phyloP scores from a whole-genome alignment of 2,329 filamentous ascomycete genomes.

The Tolypocladium guangdongense region DNA sequence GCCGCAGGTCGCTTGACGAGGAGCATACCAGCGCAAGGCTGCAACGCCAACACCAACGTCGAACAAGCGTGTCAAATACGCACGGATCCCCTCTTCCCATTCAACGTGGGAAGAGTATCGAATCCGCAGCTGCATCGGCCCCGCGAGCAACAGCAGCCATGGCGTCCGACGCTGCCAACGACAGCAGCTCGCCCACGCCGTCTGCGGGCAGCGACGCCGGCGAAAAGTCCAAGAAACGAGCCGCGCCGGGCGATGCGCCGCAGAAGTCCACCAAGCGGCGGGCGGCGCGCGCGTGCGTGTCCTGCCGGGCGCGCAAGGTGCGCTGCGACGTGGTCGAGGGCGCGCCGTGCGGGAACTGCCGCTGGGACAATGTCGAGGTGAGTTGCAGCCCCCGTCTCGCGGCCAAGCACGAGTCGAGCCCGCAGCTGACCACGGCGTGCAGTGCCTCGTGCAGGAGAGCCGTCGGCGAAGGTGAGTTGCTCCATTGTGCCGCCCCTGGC shows the following conservation, averaged over 20 bases:
- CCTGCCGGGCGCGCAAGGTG: conserved; percentile 81
- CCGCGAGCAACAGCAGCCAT: conserved; percentile 5
- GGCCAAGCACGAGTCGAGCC: neutral
- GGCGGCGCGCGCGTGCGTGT: conserved; percentile 84
- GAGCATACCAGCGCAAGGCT: neutral
- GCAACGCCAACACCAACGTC: neutral
- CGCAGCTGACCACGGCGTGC: conserved; percentile 2
- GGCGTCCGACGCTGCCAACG: conserved; percentile 12
- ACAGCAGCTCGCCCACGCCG: conserved; percentile 17
- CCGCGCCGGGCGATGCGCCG: conserved; percentile 18
- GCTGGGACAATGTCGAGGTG: conserved; percentile 63
- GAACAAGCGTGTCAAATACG: neutral
- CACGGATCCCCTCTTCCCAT: neutral
- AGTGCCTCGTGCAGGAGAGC: conserved; percentile 66
- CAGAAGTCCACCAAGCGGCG: conserved; percentile 60
- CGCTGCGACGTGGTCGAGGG: conserved; percentile 89
- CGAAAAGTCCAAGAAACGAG: conserved; percentile 21
- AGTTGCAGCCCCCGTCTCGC: conserved; percentile 6
- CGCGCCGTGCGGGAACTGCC: conserved; percentile 78
- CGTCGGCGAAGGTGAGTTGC: conserved; percentile 70
- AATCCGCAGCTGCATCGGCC: neutral
- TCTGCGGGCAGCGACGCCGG: conserved; percentile 12
- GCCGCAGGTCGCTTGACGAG: neutral
- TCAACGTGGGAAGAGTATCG: neutral
- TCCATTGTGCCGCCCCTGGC: conserved; percentile 1